Evolutionary conservation across 2,329 filamentous ascomycete species (phyloP), one percentile per base, ranked within the genome.

Genomic region (Helotiales sp.): DNA sequence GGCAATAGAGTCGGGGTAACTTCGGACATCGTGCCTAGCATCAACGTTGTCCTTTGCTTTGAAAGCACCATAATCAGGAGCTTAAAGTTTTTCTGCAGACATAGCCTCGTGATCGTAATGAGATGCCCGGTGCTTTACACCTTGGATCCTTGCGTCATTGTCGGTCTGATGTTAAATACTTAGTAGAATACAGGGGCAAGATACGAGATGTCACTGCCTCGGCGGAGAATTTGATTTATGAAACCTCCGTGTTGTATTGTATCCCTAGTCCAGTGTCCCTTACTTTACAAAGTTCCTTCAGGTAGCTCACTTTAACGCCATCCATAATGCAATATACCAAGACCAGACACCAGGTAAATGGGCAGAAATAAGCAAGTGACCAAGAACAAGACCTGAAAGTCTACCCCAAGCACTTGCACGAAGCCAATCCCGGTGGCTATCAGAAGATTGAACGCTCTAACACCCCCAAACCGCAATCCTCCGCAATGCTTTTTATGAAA

Each of bases 401-500:
- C 29, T 17, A 10, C 46, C 15, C 25, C 15, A 17, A 29, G 46
- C 19, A 19, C 25, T 30, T 27, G 15, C 25, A 48, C 19, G 25
- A 34, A 48, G 29, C 25, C 25, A 30, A 58, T 52, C 53, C 58
- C 55, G 40, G 46, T 54, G 52, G 46, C 49, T 30, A 52, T 58
- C 52, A 54, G 46, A 48, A 48, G 57, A 44, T 44, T 54, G 44
- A 63, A 54, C 56, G 46, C 61, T 10, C 42, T 47, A 63, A 63
- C 55, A 66, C 66, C 63, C 61, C 59, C 52, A 64, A 65, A 58
- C 49, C 57, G 40, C 57, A 59, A 52, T 54, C 55, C 54, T 48
- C 59, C 60, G 62, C 66, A 63, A 68, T 68, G 62, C 66, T 67
- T 66, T 42, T 65, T 64, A 60, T 63, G 60, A 65, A 44, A n/a